Percentiles rank a stretch among this genome's conserved stretches.
These are phyloP conservation scores for Cyclotella choctawhatcheeana DNA, from an alignment of 108 stramenopile genomes.

Conservation along the genomic window DNA sequence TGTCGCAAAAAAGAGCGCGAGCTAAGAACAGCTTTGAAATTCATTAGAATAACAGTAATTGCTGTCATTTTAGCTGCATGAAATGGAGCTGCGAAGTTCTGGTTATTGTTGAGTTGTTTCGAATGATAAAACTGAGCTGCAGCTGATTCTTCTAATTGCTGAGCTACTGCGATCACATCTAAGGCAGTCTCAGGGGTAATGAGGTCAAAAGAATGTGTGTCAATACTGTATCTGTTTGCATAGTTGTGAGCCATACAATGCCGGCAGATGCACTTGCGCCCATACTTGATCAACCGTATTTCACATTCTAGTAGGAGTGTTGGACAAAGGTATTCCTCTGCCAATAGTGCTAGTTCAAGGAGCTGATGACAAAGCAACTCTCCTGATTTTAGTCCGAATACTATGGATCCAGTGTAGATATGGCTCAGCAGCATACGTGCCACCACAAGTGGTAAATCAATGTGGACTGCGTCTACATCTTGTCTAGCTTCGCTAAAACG, in stretches of 20 bases:
- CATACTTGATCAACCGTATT: constrained; percentile 58
- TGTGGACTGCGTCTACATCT: constrained; percentile 15
- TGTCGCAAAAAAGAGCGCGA: constrained; percentile 11
- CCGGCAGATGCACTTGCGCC: constrained; percentile 32
- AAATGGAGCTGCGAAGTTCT: constrained; percentile 14
- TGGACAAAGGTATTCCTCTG: constrained; percentile 76
- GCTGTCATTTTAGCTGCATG: constrained; percentile 16
- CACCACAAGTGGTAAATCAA: constrained; percentile 50
- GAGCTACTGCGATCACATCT: constrained; percentile 29
- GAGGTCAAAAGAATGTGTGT: constrained; percentile 13
- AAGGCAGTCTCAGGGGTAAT: constrained; percentile 40
- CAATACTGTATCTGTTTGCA: constrained; percentile 1
- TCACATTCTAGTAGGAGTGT: constrained; percentile 74
- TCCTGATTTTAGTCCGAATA: constrained; percentile 43
- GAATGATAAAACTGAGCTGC: too few relatives aligned
- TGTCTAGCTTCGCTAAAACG: constrained; percentile 61
- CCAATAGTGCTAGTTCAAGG: constrained; percentile 68
- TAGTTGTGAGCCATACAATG: constrained; percentile 22
- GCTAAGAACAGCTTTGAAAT: constrained; percentile 21
- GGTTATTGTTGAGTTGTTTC: constrained; percentile 2
- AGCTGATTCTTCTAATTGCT: constrained; percentile 39
- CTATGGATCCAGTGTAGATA: constrained; percentile 76
- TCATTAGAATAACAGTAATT: constrained; percentile 8
- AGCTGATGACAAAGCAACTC: constrained; percentile 49
- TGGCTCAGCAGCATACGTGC: constrained; percentile 62